These are phyloP conservation scores for Hymenoscyphus linearis DNA, from an alignment of 2,329 filamentous ascomycete species.

Conservation along the genomic window DNA sequence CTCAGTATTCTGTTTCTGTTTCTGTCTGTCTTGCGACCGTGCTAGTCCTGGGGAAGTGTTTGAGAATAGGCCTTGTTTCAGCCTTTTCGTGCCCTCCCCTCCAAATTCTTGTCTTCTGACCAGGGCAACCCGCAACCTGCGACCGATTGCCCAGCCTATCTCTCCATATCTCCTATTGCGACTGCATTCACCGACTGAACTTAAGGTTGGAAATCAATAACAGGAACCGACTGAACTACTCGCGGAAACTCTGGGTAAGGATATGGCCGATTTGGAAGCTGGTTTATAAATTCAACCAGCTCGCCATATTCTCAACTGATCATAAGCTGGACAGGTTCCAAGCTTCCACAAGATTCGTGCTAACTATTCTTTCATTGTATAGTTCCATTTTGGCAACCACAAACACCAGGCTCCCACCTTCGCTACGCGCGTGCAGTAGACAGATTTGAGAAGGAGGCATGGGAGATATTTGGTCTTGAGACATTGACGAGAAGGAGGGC, in stretches of 20 bases:
- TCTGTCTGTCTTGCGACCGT: conserved; percentile 1
- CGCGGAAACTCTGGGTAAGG: conserved; percentile 16
- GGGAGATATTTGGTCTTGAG: conserved; percentile 24
- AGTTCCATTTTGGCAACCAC: background rate
- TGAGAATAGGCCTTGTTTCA: conserved; percentile 18
- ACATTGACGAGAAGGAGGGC: conserved; percentile 25
- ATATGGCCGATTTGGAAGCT: background rate
- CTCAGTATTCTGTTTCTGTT: conserved; percentile 5
- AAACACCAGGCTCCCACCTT: background rate
- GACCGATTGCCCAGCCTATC: conserved; percentile 13
- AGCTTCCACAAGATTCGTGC: conserved; percentile 25
- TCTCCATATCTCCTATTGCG: conserved; percentile 13
- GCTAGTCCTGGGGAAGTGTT: conserved; percentile 3
- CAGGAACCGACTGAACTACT: background rate
- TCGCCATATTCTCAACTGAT: background rate
- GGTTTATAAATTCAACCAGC: conserved; percentile 2
- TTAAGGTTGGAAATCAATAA: background rate
- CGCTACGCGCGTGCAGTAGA: background rate
- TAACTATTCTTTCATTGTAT: conserved; percentile 14
- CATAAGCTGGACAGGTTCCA: background rate
- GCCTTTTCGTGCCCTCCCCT: conserved; percentile 6
- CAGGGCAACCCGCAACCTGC: conserved; percentile 11
- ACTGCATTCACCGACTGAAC: background rate
- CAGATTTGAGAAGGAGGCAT: conserved; percentile 22
- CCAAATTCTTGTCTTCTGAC: conserved; percentile 2